Base-by-base conservation (phyloP, 2,329 filamentous ascomycete genomes). In the Monascus ruber region DNA sequence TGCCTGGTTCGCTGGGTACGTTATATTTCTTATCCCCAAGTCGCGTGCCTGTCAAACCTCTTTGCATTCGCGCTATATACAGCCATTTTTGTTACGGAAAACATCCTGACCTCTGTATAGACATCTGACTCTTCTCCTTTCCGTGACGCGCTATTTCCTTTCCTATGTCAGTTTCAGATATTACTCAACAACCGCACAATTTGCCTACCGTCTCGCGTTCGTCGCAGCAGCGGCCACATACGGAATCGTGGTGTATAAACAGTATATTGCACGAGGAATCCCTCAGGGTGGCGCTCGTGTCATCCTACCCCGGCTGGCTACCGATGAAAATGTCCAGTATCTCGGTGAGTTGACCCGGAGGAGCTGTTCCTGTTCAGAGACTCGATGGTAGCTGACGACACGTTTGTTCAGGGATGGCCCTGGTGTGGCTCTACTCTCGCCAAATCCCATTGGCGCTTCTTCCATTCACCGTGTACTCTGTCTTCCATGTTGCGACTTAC, bases 401-500 rank as follows among this genome's bases (percentile, higher is more conserved):
- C 33, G 26, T 40, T 47, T 27, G 11, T 32, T 31, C 56, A 94
- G 88, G 78, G 54, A 88, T 96, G 84, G 87, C 88, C 41, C 74
- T 96, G 46, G 77, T 96, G 55, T 98, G 91, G 91, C 84, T 98
- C 54, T 82, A 89, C 66, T 80, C 82, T 45, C 83, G 85, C 52
- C 88, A 95, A 69, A 83, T 93, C 55, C 81, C 86, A 31, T 74
- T 95, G 53, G 91, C 91, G 40, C 77, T 98, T 55, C 77, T 95
- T 40, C 91, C 91, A 26, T 98, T 94, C 70, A 81, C 80, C 53
- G 85, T 98, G 65, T 98, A 96, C 77, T 96, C 89, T 42, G 68
- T 96, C 65, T 98, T 98, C 80, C 91, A 98, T 69, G 87, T 96
- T 52, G 85, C 88, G 45, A 96, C 91, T 49, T 98, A 98, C 70